phyloP scores from a whole-genome alignment of 805 yeast species.

The Candida boleticola region DNA sequence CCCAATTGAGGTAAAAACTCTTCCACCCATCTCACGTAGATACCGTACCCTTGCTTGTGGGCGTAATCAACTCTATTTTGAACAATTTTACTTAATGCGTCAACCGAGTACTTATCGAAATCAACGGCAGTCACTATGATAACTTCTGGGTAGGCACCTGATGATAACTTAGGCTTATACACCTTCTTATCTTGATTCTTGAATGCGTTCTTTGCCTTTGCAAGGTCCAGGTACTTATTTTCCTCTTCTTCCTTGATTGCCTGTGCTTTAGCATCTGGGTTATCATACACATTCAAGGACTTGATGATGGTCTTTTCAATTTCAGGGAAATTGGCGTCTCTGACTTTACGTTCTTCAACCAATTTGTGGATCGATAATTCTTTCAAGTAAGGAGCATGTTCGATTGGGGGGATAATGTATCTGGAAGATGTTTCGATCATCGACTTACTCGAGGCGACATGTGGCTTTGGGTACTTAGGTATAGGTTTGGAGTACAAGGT shows the following conservation, averaged over 20 bases:
- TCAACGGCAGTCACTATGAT: conserved; percentile 80
- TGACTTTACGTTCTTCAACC: conserved; percentile 46
- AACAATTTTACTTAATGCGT: conserved; percentile 63
- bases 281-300: conserved; percentile 45
- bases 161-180: conserved; percentile 30
- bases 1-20: conserved; percentile 70
- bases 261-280: conserved; percentile 33
- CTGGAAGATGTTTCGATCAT: conserved; percentile 46
- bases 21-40: conserved; percentile 80
- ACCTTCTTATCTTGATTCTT: conserved; percentile 64
- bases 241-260: conserved; percentile 45
- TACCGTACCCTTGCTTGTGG: conserved; percentile 73
- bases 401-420: conserved; percentile 72
- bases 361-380: conserved; percentile 54
- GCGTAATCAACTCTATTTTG: conserved; percentile 91
- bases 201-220: conserved; percentile 53
- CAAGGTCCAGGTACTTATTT: conserved; percentile 41
- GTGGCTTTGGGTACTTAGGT: conserved; percentile 27
- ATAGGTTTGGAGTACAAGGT: background rate
- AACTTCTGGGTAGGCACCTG: conserved; percentile 52
- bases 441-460: conserved; percentile 30
- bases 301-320: conserved; percentile 31
- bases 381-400: conserved; percentile 60
- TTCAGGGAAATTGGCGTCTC: conserved; percentile 43
- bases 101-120: conserved; percentile 60